A percentile compares a stretch with the other conserved stretches of the same genome.
These are phyloP conservation scores for Arthrinium phaeospermum DNA, from an alignment of 2,329 filamentous ascomycete species.

Conservation along the genomic window DNA sequence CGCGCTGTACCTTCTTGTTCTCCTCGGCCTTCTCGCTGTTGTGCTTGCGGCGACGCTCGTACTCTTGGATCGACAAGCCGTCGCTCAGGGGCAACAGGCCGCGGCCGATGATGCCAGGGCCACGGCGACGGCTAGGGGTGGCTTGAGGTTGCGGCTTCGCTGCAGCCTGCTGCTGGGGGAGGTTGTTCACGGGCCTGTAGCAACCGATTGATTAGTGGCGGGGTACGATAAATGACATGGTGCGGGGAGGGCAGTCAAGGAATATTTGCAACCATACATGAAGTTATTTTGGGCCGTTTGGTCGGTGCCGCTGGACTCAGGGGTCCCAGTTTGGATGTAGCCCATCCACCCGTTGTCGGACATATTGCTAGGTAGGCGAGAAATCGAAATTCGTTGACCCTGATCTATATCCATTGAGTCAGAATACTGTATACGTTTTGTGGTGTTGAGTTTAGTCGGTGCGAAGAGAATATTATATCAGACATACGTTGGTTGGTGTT, in stretches of 20 bases:
- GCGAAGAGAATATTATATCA: background rate
- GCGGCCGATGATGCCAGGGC: background rate
- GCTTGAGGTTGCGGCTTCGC: background rate
- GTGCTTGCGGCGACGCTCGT: background rate
- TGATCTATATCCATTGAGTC: background rate
- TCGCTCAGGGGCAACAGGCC: conserved; percentile 14
- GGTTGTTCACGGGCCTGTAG: background rate
- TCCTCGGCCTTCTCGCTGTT: background rate
- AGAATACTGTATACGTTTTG: background rate
- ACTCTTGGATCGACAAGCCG: background rate
- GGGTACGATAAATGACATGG: background rate
- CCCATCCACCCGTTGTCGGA: background rate
- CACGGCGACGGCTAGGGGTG: background rate
- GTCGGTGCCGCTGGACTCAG: background rate
- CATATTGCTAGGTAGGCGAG: background rate
- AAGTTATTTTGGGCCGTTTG: background rate
- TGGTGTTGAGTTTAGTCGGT: background rate
- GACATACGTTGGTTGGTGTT: background rate
- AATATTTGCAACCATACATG: background rate
- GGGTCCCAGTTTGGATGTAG: background rate
- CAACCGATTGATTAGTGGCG: background rate
- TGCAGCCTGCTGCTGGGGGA: background rate
- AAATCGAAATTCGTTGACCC: background rate
- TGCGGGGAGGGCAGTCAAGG: background rate
- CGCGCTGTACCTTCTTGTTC: conserved; percentile 8